Percentiles rank a stretch among this genome's conserved stretches.
These are phyloP conservation scores for Cupressus sempervirens DNA, from an alignment of 75 land plant genomes.

Conservation along the genomic window DNA sequence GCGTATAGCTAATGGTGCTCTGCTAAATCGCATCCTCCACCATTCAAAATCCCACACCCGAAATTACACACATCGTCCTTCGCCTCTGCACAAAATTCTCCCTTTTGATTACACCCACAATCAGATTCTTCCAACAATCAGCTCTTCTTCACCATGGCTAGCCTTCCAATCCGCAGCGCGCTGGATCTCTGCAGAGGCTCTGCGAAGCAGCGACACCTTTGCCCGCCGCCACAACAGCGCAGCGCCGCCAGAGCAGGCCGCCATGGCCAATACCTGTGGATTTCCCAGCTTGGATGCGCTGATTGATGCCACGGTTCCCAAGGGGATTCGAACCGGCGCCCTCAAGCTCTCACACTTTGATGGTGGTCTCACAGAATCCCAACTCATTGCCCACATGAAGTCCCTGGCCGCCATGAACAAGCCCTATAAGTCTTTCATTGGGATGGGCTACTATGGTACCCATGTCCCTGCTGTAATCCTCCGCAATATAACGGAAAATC, in stretches of 20 bases:
- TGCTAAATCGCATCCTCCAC: slow-evolving; percentile 20
- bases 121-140: background rate
- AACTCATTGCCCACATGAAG: slow-evolving; percentile 93
- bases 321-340: slow-evolving; percentile 44
- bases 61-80: background rate
- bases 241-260: slow-evolving; percentile 64
- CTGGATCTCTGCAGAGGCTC: slow-evolving; percentile 67
- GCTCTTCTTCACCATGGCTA: background rate
- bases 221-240: slow-evolving; percentile 90
- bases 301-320: slow-evolving; percentile 95
- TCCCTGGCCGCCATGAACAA: slow-evolving; percentile 75
- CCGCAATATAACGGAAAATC: slow-evolving; percentile 95
- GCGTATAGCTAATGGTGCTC: slow-evolving; percentile 17
- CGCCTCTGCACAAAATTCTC: slow-evolving; percentile 1
- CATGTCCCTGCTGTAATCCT: slow-evolving; percentile 86
- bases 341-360: slow-evolving; percentile 46
- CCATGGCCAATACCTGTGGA: slow-evolving; percentile 75
- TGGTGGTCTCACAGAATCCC: slow-evolving; percentile 83
- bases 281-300: slow-evolving; percentile 64
- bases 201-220: slow-evolving; percentile 85
- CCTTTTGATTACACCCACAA: background rate
- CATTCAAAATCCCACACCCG: slow-evolving; percentile 6
- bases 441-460: slow-evolving; percentile 96
- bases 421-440: slow-evolving; percentile 86
- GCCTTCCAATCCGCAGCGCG: slow-evolving; percentile 22